Base-by-base conservation (phyloP, 257 asterid species). In the Penstemon barbatus region DNA sequence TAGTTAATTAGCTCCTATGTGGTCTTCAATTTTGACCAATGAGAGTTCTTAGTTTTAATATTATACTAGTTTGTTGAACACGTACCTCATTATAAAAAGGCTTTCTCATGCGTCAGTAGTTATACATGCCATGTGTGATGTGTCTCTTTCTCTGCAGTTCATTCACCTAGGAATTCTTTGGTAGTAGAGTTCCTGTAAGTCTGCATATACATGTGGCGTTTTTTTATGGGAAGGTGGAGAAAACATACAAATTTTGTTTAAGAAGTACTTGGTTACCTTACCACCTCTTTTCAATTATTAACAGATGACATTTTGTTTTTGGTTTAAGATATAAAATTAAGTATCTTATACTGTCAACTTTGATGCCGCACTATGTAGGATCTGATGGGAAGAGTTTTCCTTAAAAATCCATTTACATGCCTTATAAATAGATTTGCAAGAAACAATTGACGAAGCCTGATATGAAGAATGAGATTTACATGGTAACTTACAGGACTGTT, bases 381-480 rank as follows among this genome's bases (percentile, higher is more conserved):
- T 25, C 33, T 25, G 33, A 25, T 25, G 2, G 33, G 33, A 25
- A 25, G 2, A 25, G 33, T 25, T 25, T 25, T 25, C 33, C 33
- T 25, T 25, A 25, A 25, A 25, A 25, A 25, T 25, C 33, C 33
- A 25, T 25, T 1, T 25, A 25, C 33, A 25, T 48, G 0, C 18
- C 18, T 15, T 15, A 15, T 15, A 15, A 15, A 15, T 15, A 15
- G 60, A 45, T 48, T 45, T 65, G 3, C 6, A 36, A 39, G 41
- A 54, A 63, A 7, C 11, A 46, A n/a, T 57, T 68, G 52, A 46
- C 43, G 58, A 63, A 51, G 25, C 53, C 42, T 54, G 69, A 6
- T 63, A 54, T 53, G 62, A 41, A 18, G 55, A 54, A 41, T 40
- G 43, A 7, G 57, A 19, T 57, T 18, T 57, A 62, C 67, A 18